These are phyloP conservation scores for Penicillium manginii DNA, from an alignment of 495 filamentous ascomycete genomes.

Conservation along the genomic window DNA sequence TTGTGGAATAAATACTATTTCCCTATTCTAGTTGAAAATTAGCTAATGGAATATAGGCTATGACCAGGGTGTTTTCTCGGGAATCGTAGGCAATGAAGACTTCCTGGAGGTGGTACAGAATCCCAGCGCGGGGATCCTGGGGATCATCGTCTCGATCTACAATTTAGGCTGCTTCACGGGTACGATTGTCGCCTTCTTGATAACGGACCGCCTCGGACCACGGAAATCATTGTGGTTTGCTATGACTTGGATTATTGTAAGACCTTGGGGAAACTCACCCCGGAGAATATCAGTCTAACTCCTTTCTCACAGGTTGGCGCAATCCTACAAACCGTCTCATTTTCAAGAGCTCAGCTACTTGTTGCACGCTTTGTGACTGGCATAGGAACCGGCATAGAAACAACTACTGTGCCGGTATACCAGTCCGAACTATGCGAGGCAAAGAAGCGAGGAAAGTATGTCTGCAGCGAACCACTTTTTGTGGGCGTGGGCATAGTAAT, in stretches of 20 bases:
- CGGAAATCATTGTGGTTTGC: conserved; percentile 46
- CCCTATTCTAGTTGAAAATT: neutral
- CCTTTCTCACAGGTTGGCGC: conserved; percentile 43
- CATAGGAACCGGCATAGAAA: conserved; percentile 56
- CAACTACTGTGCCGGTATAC: conserved; percentile 53
- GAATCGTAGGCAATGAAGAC: conserved; percentile 50
- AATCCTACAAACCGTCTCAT: conserved; percentile 46
- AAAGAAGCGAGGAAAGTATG: conserved; percentile 45
- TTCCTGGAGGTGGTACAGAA: conserved; percentile 48
- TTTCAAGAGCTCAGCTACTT: conserved; percentile 46
- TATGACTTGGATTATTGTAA: conserved; percentile 40
- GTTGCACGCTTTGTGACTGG: conserved; percentile 53
- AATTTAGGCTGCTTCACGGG: conserved; percentile 53
- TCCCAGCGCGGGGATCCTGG: conserved; percentile 44
- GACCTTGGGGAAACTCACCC: neutral
- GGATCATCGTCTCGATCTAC: conserved; percentile 55
- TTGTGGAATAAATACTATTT: neutral
- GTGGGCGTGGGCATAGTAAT: conserved; percentile 41
- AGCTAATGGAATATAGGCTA: conserved; percentile 39
- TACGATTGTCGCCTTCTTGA: conserved; percentile 43
- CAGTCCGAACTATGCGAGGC: conserved; percentile 52
- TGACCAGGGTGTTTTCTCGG: conserved; percentile 59
- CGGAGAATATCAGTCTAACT: too few relatives aligned
- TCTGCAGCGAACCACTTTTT: conserved; percentile 49
- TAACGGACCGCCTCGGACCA: conserved; percentile 53